Conservation (phyloP, 345 rosid genomes). For the Citrus inodora region DNA sequence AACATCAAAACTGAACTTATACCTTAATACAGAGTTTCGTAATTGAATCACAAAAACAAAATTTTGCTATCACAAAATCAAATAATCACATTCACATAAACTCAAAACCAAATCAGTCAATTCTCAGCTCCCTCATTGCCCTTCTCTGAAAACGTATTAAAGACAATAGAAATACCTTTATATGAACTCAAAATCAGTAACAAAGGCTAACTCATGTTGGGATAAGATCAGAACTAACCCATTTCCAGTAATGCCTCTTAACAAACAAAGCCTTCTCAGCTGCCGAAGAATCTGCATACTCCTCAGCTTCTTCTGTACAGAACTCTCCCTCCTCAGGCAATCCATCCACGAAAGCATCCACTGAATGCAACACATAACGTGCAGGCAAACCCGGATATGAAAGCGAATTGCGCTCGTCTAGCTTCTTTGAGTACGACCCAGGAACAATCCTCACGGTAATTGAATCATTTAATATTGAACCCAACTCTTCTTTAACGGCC, state of each 20-base stretch:
- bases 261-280: slow-evolving; percentile 62
- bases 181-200: not conserved
- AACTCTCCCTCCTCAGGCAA: slow-evolving; percentile 84
- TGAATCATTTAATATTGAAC: slow-evolving; percentile 33
- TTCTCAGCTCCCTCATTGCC: not conserved
- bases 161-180: not conserved
- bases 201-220: not conserved
- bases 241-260: slow-evolving; percentile 80
- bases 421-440: slow-evolving; percentile 49
- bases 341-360: slow-evolving; percentile 72
- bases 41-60: not conserved
- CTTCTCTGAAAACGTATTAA: not conserved
- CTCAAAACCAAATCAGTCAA: not conserved
- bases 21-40: not conserved
- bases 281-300: slow-evolving; percentile 38
- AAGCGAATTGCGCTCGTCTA: slow-evolving; percentile 66
- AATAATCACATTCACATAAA: not conserved
- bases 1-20: not conserved
- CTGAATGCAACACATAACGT: slow-evolving; percentile 62
- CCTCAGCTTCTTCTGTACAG: slow-evolving; percentile 63
- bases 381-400: slow-evolving; percentile 91
- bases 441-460: slow-evolving; percentile 43
- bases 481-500: slow-evolving; percentile 84
- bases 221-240: slow-evolving; percentile 49
- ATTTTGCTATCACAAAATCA: not conserved